These are phyloP conservation scores for Gonapodya sp. DNA, from an alignment of 192 early-diverging fungal genomes.

Conservation along the genomic window DNA sequence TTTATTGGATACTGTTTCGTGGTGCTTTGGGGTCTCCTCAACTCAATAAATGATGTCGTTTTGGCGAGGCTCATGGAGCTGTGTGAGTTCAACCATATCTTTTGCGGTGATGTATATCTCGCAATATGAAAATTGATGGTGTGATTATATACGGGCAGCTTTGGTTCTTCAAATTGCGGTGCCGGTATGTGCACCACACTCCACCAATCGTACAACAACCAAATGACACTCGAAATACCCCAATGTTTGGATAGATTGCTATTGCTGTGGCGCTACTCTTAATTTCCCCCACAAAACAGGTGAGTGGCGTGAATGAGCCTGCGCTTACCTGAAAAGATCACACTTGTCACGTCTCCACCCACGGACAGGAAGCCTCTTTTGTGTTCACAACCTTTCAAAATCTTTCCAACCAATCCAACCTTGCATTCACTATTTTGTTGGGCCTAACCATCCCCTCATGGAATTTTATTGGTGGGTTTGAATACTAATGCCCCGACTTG, in stretches of 20 bases:
- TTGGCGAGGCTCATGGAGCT: background rate
- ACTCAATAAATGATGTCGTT: background rate
- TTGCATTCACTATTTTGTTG: background rate
- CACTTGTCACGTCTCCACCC: background rate
- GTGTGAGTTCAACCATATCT: background rate
- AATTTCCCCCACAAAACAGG: background rate
- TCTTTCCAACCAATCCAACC: background rate
- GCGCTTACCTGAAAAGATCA: background rate
- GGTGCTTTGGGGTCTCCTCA: background rate
- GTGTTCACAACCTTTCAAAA: background rate
- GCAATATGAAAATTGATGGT: background rate
- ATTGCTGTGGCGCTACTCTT: background rate
- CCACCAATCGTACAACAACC: background rate
- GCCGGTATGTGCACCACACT: background rate
- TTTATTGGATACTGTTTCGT: background rate
- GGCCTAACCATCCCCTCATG: background rate
- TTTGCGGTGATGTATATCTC: background rate
- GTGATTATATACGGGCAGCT: background rate
- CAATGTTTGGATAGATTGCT: background rate
- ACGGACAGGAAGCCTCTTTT: background rate
- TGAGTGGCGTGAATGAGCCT: background rate
- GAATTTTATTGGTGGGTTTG: background rate
- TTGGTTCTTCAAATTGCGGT: background rate
- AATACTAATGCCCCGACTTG: too few species aligned
- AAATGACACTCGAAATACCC: background rate